Base-by-base conservation (phyloP, 116 monocot species). In the Cymodocea nodosa region DNA sequence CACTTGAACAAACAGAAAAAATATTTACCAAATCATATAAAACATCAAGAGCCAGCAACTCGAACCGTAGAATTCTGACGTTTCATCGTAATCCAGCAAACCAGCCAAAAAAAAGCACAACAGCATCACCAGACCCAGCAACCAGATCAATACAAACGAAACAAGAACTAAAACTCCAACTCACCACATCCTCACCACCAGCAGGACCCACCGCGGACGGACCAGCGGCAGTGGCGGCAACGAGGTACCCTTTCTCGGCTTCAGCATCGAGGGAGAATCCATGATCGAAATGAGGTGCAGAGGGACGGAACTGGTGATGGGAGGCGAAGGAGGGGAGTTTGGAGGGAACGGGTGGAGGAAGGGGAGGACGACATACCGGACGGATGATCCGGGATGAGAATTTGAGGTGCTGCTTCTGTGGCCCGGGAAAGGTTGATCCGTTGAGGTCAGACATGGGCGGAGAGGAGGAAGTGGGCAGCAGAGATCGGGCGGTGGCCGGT, bases 381-480 rank as follows among this genome's bases (percentile, higher is more conserved):
- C 17, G 62, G 39, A 62, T 17, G 44, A 62, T 62, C 39, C 39
- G 62, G 13, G 39, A 36, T 35, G 40, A 62, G 37, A 62, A 62
- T 62, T 62, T 62, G 40, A 61, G 37, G 34, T 60, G 60, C 15
- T 30, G 35, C 17, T 60, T 35, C 35, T 62, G 62, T 8, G 16
- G 62, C 19, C 17, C 11, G 62, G 62, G 39, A 19, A 62, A 40
- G 62, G 62, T 62, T 39, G 62, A 62, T 62, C 62, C 62, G n/a
- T 62, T 35, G 68, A 35, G n/a, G 52, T 11, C 35, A 15, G 68
- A 19, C 48, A 49, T 68, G 68, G 37, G 15, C 1, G 20, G 23
- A 24, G 10, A 19, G 35, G 35, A 55, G 53, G 23, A 52, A 7
- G 19, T 19, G 17, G 25, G 34, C 36, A 5, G 19, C 24, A 34